phyloP scores from a whole-genome alignment of 441 rosid genomes.

The Iberis amara region DNA sequence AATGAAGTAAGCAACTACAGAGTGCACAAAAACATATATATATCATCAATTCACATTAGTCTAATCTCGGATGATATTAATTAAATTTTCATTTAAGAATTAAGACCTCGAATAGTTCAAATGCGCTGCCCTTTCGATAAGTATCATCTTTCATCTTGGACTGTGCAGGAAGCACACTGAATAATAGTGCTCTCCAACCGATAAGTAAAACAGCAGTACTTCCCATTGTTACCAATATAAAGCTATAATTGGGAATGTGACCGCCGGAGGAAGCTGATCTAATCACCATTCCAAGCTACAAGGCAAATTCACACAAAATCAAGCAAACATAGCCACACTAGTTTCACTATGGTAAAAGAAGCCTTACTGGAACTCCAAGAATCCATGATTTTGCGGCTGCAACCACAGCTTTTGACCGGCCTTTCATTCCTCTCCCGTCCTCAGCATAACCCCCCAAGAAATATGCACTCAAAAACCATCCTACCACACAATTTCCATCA shows the following conservation, averaged over 20 bases:
- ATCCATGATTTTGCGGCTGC: constrained; percentile 87
- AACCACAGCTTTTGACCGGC: constrained; percentile 56
- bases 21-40: constrained; percentile 4
- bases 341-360: background rate
- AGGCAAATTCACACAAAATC: background rate
- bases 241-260: constrained; percentile 51
- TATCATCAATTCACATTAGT: constrained; percentile 6
- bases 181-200: constrained; percentile 68
- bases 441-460: constrained; percentile 82
- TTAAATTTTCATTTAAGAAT: too few species aligned
- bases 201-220: constrained; percentile 72
- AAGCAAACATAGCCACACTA: background rate
- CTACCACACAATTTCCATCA: constrained; percentile 33
- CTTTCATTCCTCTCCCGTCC: constrained; percentile 82
- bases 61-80: too few species aligned
- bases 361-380: constrained; percentile 69
- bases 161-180: constrained; percentile 46
- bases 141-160: constrained; percentile 61
- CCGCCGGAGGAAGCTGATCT: constrained; percentile 51
- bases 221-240: constrained; percentile 76
- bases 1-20: constrained; percentile 84
- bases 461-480: constrained; percentile 92
- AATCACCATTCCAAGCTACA: constrained; percentile 67
- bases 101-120: constrained; percentile 92
- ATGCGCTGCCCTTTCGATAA: constrained; percentile 70